phyloP scores from a whole-genome alignment of 345 rosid genomes.

The Brassica juncea region DNA sequence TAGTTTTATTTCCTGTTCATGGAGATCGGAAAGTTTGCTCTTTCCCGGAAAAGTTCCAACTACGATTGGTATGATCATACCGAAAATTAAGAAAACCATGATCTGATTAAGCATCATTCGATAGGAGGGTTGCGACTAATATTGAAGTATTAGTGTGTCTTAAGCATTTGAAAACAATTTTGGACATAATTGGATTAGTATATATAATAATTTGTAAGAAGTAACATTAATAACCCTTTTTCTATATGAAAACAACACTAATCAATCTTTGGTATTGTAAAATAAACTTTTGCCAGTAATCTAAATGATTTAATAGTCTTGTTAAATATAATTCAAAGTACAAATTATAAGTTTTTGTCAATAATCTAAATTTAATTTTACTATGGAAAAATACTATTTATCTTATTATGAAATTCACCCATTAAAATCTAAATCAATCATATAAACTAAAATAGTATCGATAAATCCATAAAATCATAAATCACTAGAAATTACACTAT shows the following conservation, averaged over 20 bases:
- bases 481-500: neutral
- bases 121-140: neutral
- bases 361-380: neutral
- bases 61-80: neutral
- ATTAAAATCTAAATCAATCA: neutral
- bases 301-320: neutral
- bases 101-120: slow-evolving; percentile 2
- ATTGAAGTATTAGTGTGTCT: neutral
- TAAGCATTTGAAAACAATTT: neutral
- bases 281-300: neutral
- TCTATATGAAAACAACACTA: slow-evolving; percentile 43
- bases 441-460: neutral
- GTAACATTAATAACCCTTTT: neutral
- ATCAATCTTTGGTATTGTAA: slow-evolving; percentile 24
- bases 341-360: neutral
- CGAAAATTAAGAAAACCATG: neutral
- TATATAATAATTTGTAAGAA: slow-evolving; percentile 3
- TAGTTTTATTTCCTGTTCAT: slow-evolving; percentile 41
- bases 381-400: neutral
- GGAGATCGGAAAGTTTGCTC: neutral
- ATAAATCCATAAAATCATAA: neutral
- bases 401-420: neutral
- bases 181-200: neutral
- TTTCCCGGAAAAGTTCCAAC: neutral
- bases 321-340: neutral